Conservation (phyloP, 768 basidiomycete genomes). For the Neoboletus brunneissimus region DNA sequence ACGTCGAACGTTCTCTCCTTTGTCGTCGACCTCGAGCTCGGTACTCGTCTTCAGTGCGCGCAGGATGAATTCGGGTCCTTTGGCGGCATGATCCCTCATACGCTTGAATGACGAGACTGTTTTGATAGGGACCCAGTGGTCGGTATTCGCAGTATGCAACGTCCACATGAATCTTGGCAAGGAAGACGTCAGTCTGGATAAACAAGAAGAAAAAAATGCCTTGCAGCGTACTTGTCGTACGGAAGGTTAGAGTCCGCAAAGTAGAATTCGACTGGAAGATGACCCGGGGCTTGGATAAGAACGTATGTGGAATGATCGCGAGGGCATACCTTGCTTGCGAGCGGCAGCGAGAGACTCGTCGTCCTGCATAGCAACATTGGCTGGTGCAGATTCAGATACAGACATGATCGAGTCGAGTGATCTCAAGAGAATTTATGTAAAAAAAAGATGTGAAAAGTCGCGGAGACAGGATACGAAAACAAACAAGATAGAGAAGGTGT, state of each 20-base stretch:
- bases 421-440: background rate
- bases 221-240: slow-evolving; percentile 68
- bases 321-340: slow-evolving; percentile 51
- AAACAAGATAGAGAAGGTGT: background rate
- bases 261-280: slow-evolving; percentile 82
- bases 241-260: slow-evolving; percentile 96
- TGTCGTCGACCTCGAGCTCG: slow-evolving; percentile 71
- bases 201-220: background rate
- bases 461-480: background rate
- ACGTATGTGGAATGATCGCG: background rate
- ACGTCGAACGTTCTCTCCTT: slow-evolving; percentile 70
- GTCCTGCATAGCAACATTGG: slow-evolving; percentile 26
- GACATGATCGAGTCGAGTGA: slow-evolving; percentile 23
- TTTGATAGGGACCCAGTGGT: slow-evolving; percentile 88
- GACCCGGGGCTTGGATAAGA: background rate
- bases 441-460: background rate
- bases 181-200: background rate
- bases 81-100: slow-evolving; percentile 69
- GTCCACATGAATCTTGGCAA: slow-evolving; percentile 88
- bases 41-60: slow-evolving; percentile 55
- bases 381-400: slow-evolving; percentile 8
- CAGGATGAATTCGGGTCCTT: slow-evolving; percentile 67
- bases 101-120: slow-evolving; percentile 93
- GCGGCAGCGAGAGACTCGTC: slow-evolving; percentile 47
- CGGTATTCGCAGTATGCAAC: slow-evolving; percentile 70